Conservation (phyloP, 2,329 filamentous ascomycete species). For the Lecanosticta acicola region DNA sequence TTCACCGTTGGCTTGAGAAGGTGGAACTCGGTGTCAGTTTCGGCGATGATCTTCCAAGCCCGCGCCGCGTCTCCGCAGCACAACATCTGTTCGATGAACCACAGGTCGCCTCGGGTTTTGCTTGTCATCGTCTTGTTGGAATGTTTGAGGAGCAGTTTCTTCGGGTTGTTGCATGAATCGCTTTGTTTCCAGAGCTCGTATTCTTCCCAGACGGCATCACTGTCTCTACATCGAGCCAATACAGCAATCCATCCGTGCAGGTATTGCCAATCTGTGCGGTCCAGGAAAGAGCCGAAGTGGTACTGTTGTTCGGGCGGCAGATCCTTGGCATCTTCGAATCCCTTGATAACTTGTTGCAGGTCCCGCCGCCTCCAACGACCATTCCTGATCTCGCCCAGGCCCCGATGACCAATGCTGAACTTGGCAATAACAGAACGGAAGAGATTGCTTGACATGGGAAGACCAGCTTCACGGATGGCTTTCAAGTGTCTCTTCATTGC, state of each 20-base stretch:
- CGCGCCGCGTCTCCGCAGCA: slow-evolving; percentile 25
- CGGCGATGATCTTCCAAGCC: slow-evolving; percentile 30
- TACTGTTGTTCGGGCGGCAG: slow-evolving; percentile 27
- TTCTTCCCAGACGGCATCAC: slow-evolving; percentile 30
- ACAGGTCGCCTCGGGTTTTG: slow-evolving; percentile 29
- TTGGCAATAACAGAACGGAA: slow-evolving; percentile 35
- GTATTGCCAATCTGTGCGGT: slow-evolving; percentile 29
- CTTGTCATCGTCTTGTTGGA: slow-evolving; percentile 16
- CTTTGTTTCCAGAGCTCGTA: slow-evolving; percentile 31
- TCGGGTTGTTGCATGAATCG: slow-evolving; percentile 18
- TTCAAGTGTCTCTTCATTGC: slow-evolving; percentile 32
- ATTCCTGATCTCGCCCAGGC: slow-evolving; percentile 35
- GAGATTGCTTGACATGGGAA: slow-evolving; percentile 22
- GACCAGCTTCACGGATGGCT: slow-evolving; percentile 14
- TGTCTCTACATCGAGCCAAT: slow-evolving; percentile 28
- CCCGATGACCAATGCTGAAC: slow-evolving; percentile 33
- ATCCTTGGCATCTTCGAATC: slow-evolving; percentile 28
- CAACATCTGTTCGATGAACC: slow-evolving; percentile 33
- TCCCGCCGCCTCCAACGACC: slow-evolving; percentile 32
- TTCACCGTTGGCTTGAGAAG: slow-evolving; percentile 19
- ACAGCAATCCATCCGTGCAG: slow-evolving; percentile 34
- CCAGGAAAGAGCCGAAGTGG: slow-evolving; percentile 31
- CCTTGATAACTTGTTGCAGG: slow-evolving; percentile 33
- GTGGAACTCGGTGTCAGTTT: slow-evolving; percentile 21
- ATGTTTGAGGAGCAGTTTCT: slow-evolving; percentile 10